These are phyloP conservation scores for Thelephora terrestris DNA, from an alignment of 1,284 basidiomycete genomes.

Conservation along the genomic window DNA sequence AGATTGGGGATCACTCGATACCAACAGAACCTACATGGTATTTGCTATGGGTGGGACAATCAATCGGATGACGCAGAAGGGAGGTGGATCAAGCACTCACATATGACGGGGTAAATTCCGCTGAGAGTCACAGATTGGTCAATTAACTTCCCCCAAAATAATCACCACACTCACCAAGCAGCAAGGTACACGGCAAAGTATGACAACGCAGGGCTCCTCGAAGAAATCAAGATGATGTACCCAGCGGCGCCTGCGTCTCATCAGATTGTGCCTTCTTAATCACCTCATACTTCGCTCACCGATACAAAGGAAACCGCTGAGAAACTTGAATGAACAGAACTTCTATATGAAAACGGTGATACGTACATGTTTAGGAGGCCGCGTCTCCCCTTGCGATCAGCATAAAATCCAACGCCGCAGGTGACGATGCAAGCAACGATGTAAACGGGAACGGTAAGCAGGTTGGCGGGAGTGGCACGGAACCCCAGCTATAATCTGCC, in stretches of 20 bases:
- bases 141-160: slow-evolving; percentile 5
- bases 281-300: slow-evolving; percentile 1
- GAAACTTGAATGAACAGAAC: slow-evolving; percentile 8
- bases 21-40: slow-evolving; percentile 30
- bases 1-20: not conserved
- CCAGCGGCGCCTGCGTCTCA: slow-evolving; percentile 31
- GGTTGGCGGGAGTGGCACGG: slow-evolving; percentile 61
- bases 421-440: slow-evolving; percentile 51
- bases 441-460: slow-evolving; percentile 63
- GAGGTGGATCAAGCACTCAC: slow-evolving; percentile 20
- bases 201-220: slow-evolving; percentile 31
- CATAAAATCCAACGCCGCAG: slow-evolving; percentile 34
- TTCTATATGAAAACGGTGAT: not conserved
- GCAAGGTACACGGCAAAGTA: slow-evolving; percentile 39
- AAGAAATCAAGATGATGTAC: slow-evolving; percentile 40
- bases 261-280: slow-evolving; percentile 24
- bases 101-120: slow-evolving; percentile 37
- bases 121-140: slow-evolving; percentile 15
- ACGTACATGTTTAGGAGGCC: slow-evolving; percentile 38
- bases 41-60: slow-evolving; percentile 25
- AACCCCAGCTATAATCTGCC: slow-evolving; percentile 33
- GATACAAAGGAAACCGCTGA: slow-evolving; percentile 7
- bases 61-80: not conserved
- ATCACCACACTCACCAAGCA: slow-evolving; percentile 27
- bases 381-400: slow-evolving; percentile 35